Evolutionary conservation across 2,329 filamentous ascomycete genomes (phyloP).

Genomic region (Calonectria pseudoturangicola): DNA sequence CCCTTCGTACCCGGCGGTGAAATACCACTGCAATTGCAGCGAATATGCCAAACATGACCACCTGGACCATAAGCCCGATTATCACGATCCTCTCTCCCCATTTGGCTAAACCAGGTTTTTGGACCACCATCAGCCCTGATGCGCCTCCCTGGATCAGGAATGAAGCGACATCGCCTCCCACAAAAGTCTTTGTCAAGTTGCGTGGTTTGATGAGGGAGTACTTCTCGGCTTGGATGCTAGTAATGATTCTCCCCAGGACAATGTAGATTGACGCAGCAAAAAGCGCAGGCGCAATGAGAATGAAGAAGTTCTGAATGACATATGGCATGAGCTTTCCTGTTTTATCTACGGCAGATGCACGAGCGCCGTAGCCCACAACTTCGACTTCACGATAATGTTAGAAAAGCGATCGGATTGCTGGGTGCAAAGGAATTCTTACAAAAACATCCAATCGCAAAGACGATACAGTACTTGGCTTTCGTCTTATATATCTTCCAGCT

Average conservation of each 20-base stretch:
- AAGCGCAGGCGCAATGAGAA: conserved; percentile 20
- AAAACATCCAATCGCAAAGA: conserved; percentile 21
- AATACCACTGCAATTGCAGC: conserved; percentile 12
- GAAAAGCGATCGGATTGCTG: not conserved
- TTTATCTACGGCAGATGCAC: not conserved
- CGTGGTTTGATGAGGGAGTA: conserved; percentile 1
- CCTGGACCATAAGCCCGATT: conserved; percentile 17
- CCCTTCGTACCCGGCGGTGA: conserved; percentile 3
- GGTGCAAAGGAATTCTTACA: not conserved
- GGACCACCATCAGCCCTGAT: conserved; percentile 10
- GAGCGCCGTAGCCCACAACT: conserved; percentile 23
- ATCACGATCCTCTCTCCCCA: conserved; percentile 27
- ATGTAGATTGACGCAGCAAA: conserved; percentile 29
- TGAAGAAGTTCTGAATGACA: conserved; percentile 27
- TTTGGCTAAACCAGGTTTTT: not conserved
- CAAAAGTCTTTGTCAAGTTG: conserved; percentile 28
- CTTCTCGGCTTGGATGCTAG: conserved; percentile 15
- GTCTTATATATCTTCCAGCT: conserved; percentile 31
- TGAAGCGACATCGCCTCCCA: not conserved
- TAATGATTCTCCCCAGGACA: conserved; percentile 16
- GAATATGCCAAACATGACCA: conserved; percentile 26
- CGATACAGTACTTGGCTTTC: conserved; percentile 7
- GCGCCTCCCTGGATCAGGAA: conserved; percentile 9
- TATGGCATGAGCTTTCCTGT: conserved; percentile 25
- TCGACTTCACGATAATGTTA: not conserved